These are phyloP conservation scores for Volvox africanus DNA, from an alignment of 139 green algal genomes.

Conservation along the genomic window DNA sequence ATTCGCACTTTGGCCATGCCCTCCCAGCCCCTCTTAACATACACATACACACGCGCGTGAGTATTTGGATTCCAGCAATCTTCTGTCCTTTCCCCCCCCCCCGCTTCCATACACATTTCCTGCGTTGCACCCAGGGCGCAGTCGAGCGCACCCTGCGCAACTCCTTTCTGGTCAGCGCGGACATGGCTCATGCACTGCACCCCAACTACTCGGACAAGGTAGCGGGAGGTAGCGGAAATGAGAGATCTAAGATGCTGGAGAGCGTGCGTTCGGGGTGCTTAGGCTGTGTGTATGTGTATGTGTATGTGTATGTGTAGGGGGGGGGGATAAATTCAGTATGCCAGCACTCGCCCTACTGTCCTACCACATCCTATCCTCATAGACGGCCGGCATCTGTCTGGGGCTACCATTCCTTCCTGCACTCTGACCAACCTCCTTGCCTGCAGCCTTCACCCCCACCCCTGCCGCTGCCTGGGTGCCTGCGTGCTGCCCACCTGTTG, in stretches of 20 bases:
- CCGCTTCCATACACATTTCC: too few relatives aligned
- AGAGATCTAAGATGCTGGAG: too few relatives aligned
- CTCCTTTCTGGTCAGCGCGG: conserved; percentile 88
- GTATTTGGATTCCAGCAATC: neutral
- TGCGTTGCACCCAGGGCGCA: conserved; percentile 60
- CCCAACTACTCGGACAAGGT: conserved; percentile 89
- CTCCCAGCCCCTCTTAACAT: neutral
- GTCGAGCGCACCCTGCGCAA: conserved; percentile 69
- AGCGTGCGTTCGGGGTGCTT: too few relatives aligned
- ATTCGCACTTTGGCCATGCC: too few relatives aligned
- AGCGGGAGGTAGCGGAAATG: neutral
- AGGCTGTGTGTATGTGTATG: neutral
- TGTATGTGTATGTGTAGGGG: neutral
- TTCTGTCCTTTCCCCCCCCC: neutral
- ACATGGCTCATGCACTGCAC: conserved; percentile 98
- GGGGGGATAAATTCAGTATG: too few relatives aligned
- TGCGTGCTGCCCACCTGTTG: too few relatives aligned
- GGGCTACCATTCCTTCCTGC: neutral
- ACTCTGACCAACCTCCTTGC: neutral
- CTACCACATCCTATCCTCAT: too few relatives aligned
- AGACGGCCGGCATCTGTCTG: too few relatives aligned
- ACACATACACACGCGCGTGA: neutral
- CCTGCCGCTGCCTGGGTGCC: too few relatives aligned
- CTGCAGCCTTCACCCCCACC: neutral
- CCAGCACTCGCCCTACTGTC: too few relatives aligned